Evolutionary conservation across 768 basidiomycete genomes (phyloP).

Genomic region (Tricholoma terreum): DNA sequence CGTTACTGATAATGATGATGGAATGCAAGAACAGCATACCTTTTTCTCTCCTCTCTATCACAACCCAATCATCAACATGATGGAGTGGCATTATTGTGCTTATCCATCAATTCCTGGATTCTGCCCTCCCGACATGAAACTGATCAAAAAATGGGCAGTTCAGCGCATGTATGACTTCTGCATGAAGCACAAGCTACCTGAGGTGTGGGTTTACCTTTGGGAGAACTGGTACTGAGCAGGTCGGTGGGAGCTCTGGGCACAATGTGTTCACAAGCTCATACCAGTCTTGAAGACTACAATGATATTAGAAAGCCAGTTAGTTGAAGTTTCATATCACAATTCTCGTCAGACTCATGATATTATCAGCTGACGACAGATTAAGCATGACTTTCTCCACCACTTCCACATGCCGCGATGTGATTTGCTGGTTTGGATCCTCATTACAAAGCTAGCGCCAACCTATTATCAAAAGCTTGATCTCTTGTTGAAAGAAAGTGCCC

Average conservation of each 20-base stretch:
- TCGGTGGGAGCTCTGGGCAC: conserved; percentile 28
- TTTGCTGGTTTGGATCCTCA: background rate
- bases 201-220: conserved; percentile 16
- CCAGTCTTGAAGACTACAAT: background rate
- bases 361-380: background rate
- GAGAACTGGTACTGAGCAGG: conserved; percentile 23
- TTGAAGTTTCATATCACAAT: background rate
- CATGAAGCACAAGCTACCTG: too few species aligned
- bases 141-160: too few species aligned
- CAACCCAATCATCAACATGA: too few species aligned
- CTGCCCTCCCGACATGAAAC: too few species aligned
- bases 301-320: background rate
- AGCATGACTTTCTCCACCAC: background rate
- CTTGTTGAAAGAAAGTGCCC: too few species aligned
- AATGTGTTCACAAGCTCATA: conserved; percentile 1
- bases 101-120: too few species aligned
- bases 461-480: background rate
- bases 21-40: too few species aligned
- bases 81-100: too few species aligned
- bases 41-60: too few species aligned
- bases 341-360: too few species aligned
- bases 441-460: background rate
- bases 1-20: too few species aligned
- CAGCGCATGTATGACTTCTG: too few species aligned
- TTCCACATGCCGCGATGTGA: background rate